Percentiles rank a stretch among this genome's conserved stretches.
These are phyloP conservation scores for Pichia exigua DNA, from an alignment of 805 yeast species.

Conservation along the genomic window DNA sequence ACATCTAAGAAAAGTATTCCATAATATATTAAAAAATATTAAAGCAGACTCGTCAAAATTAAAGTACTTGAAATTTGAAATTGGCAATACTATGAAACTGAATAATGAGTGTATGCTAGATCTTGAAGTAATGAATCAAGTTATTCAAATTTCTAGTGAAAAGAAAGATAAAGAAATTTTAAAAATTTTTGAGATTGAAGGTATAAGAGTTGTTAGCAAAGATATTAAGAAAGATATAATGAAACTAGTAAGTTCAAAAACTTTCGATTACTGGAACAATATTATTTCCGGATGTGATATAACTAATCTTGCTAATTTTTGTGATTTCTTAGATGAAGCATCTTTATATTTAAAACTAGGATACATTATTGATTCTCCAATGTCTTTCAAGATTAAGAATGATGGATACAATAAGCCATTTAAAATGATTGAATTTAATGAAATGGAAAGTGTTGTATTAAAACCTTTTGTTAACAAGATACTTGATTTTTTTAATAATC, in stretches of 20 bases:
- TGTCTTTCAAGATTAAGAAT: background rate
- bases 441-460: slow-evolving; percentile 4
- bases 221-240: slow-evolving; percentile 6
- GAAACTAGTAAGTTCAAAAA: slow-evolving; percentile 14
- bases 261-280: slow-evolving; percentile 16
- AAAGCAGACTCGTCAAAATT: slow-evolving; percentile 9
- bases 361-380: background rate
- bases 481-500: background rate
- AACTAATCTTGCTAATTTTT: slow-evolving; percentile 23
- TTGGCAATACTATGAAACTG: slow-evolving; percentile 7
- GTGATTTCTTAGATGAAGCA: slow-evolving; percentile 20
- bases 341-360: background rate
- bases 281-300: slow-evolving; percentile 33
- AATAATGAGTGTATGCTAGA: slow-evolving; percentile 1
- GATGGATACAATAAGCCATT: background rate
- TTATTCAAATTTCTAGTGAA: slow-evolving; percentile 4
- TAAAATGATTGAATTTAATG: background rate
- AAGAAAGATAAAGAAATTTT: background rate
- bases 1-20: slow-evolving; percentile 17
- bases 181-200: slow-evolving; percentile 1
- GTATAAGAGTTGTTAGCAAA: background rate
- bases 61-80: slow-evolving; percentile 12
- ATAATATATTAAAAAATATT: slow-evolving; percentile 10
- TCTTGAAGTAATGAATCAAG: background rate
- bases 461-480: slow-evolving; percentile 6